These are phyloP conservation scores for Leccinum sublutescens DNA, from an alignment of 768 basidiomycete species.

Conservation along the genomic window DNA sequence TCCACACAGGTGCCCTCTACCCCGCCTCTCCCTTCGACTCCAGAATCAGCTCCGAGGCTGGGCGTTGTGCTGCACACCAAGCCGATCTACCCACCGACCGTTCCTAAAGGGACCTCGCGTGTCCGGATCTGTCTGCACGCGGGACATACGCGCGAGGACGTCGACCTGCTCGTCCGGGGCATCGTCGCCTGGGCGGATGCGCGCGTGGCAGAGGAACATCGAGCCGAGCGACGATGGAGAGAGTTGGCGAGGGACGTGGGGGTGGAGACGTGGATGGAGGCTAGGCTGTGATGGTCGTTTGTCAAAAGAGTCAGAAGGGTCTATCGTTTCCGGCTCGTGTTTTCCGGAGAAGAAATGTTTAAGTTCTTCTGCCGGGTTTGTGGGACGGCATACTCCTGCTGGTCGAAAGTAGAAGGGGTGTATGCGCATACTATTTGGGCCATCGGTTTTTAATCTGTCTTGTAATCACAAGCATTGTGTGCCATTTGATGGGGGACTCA, in stretches of 20 bases:
- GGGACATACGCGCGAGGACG: conserved; percentile 61
- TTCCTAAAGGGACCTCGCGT: conserved; percentile 81
- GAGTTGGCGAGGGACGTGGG: conserved; percentile 16
- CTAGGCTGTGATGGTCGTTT: conserved; percentile 18
- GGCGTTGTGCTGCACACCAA: conserved; percentile 58
- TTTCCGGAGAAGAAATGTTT: background rate
- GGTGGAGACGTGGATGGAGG: conserved; percentile 28
- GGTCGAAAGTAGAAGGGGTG: background rate
- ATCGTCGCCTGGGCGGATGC: conserved; percentile 41
- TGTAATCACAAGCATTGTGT: too few relatives aligned
- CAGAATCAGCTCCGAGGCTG: conserved; percentile 1
- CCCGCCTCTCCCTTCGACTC: background rate
- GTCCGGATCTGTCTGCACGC: conserved; percentile 89
- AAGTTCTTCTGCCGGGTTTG: background rate
- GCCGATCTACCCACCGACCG: conserved; percentile 85
- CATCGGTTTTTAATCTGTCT: too few relatives aligned
- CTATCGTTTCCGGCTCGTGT: background rate
- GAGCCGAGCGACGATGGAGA: conserved; percentile 9
- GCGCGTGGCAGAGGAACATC: conserved; percentile 9
- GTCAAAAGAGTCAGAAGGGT: background rate
- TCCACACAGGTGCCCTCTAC: background rate
- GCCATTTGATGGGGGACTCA: too few relatives aligned
- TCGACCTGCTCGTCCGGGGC: conserved; percentile 54
- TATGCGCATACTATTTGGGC: too few relatives aligned
- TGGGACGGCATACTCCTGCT: background rate